These are phyloP conservation scores for Diaporthe sp. DNA, from an alignment of 2,329 filamentous ascomycete genomes.

Conservation along the genomic window DNA sequence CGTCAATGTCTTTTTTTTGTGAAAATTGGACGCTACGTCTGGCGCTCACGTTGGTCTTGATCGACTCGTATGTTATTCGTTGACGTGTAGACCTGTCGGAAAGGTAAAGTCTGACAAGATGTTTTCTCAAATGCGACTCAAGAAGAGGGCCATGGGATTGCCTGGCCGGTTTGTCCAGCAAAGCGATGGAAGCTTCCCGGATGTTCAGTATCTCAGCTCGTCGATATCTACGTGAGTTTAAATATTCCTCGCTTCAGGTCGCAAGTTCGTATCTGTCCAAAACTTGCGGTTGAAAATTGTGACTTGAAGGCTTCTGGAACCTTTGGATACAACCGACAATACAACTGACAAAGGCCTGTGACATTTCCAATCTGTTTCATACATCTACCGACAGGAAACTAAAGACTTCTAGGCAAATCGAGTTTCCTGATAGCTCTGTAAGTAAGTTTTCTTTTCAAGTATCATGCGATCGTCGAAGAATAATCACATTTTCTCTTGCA, in stretches of 20 bases:
- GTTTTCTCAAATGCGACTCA: background rate
- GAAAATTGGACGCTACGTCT: too few species aligned
- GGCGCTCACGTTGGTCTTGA: too few species aligned
- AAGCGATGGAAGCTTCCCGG: background rate
- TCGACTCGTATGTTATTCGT: background rate
- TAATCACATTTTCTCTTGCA: too few species aligned
- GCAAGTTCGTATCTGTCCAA: too few species aligned
- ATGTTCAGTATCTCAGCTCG: background rate
- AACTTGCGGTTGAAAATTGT: too few species aligned
- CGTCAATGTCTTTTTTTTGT: background rate
- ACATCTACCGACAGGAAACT: rapidly evolving
- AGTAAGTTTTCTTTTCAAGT: too few species aligned
- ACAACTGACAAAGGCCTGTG: rapidly evolving
- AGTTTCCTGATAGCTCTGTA: too few species aligned
- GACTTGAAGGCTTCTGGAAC: background rate
- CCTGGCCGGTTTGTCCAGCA: background rate
- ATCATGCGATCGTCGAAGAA: too few species aligned
- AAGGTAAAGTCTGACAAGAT: background rate
- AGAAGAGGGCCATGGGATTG: too few species aligned
- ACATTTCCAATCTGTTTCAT: background rate
- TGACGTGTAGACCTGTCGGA: background rate
- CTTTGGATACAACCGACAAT: rapidly evolving
- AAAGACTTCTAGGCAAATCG: background rate
- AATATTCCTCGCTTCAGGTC: background rate
- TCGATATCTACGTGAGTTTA: background rate